These are phyloP conservation scores for Penicillium frequentans DNA, from an alignment of 2,329 filamentous ascomycete species.

Conservation along the genomic window DNA sequence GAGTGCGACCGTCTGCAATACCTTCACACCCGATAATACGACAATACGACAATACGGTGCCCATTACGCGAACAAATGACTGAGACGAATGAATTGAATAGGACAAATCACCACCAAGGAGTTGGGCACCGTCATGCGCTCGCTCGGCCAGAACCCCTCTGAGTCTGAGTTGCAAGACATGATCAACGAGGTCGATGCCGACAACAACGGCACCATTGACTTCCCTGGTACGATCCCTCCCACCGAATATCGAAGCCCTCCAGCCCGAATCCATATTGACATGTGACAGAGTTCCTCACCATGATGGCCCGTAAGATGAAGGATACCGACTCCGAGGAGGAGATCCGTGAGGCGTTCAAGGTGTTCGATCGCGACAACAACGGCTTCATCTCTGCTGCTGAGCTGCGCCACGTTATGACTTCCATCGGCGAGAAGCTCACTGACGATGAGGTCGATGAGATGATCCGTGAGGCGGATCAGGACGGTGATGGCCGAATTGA, in stretches of 20 bases:
- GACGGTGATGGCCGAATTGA: constrained; percentile 87
- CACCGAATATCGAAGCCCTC: not conserved
- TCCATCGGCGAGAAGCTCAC: constrained; percentile 90
- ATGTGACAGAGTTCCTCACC: constrained; percentile 72
- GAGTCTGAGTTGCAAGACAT: constrained; percentile 90
- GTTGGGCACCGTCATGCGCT: constrained; percentile 87
- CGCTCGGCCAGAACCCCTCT: constrained; percentile 83
- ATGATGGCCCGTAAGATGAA: constrained; percentile 97
- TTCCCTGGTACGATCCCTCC: constrained; percentile 68
- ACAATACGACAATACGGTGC: not conserved
- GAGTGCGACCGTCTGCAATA: constrained; percentile 46
- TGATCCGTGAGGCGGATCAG: constrained; percentile 89
- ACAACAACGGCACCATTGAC: constrained; percentile 91
- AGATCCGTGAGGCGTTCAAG: constrained; percentile 88
- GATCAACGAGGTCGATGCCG: constrained; percentile 91
- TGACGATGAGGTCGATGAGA: constrained; percentile 88
- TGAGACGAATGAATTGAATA: constrained; percentile 37
- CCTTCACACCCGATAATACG: not conserved
- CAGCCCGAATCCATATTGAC: constrained; percentile 9
- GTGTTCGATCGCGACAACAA: constrained; percentile 90
- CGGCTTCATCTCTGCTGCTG: constrained; percentile 84
- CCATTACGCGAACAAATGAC: not conserved
- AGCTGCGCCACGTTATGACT: constrained; percentile 88
- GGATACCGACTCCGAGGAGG: constrained; percentile 87
- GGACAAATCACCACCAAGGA: constrained; percentile 92